Conservation (phyloP, 352 stramenopile genomes). For the Pythium aquatile region DNA sequence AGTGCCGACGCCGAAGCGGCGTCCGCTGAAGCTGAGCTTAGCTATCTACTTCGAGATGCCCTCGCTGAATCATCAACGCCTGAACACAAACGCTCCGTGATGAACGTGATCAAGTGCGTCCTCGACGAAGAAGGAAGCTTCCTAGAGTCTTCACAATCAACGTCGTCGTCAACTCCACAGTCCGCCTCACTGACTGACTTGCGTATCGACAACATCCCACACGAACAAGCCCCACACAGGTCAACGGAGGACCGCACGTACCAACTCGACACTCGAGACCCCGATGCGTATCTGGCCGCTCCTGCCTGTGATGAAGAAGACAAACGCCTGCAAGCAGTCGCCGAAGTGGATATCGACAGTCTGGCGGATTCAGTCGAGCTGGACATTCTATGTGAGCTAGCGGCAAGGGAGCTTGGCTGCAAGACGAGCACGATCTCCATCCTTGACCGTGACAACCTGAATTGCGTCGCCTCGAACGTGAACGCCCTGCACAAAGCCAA, state of each 20-base stretch:
- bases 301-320: slow-evolving; percentile 37
- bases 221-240: slow-evolving; percentile 39
- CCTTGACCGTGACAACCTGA: slow-evolving; percentile 42
- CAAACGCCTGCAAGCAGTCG: slow-evolving; percentile 41
- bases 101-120: slow-evolving; percentile 48
- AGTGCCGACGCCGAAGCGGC: slow-evolving; percentile 8
- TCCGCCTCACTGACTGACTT: slow-evolving; percentile 22
- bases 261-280: slow-evolving; percentile 9
- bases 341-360: slow-evolving; percentile 24
- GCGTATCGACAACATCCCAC: not conserved
- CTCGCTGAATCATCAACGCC: slow-evolving; percentile 30
- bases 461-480: slow-evolving; percentile 41
- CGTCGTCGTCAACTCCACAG: not conserved
- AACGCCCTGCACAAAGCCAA: slow-evolving; percentile 24
- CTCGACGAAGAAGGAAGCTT: slow-evolving; percentile 33
- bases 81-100: slow-evolving; percentile 30
- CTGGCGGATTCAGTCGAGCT: slow-evolving; percentile 47
- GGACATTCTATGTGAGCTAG: slow-evolving; percentile 58
- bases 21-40: slow-evolving; percentile 35
- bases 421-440: slow-evolving; percentile 49
- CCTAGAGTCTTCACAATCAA: not conserved
- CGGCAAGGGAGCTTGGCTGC: slow-evolving; percentile 48
- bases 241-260: slow-evolving; percentile 9
- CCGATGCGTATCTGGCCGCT: not conserved
- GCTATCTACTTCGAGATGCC: slow-evolving; percentile 38